Base-by-base conservation (phyloP, 495 filamentous ascomycete species). In the Massariosphaeria phaeospora region DNA sequence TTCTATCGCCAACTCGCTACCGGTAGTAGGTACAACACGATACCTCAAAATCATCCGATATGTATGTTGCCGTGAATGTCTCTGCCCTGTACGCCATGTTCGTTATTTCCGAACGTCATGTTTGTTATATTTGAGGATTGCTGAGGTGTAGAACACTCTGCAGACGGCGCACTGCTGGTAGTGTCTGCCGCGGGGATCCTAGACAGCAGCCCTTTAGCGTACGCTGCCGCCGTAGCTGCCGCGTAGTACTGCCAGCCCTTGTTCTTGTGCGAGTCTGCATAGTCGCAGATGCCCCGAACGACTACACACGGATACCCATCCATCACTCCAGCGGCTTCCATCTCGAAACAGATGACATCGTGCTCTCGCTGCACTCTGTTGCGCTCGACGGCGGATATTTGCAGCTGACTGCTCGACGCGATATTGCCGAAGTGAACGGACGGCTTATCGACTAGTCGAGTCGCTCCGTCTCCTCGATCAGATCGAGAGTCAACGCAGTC, bases 331-430 rank as follows among this genome's bases (percentile, higher is more conserved):
- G 51, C 51, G 34, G 40, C 51, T 38, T 54, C 51, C 51, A 54
- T 54, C 39, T 57, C 54, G 36, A 57, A 49, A 30, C 54, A 57
- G 33, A 50, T 43, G 17, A 26, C 44, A 6, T 50, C 46, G 35
- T 39, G 52, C 24, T 56, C 44, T 56, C 31, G 26, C 18, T 47
- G 49, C 18, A 52, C n/a, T 34, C 39, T 42, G 39, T 52, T 52
- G 33, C 49, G 36, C 18, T 52, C 27, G 3, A 21, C 12, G 18
- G 52, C 52, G 18, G 52, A 56, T 40, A 56, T 48, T 18, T 56
- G 52, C 11, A 56, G 30, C 34, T 56, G 52, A 33, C 48, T 56
- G 44, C 52, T 56, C 10, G 52, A 56, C 17, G 43, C 52, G 20
- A 56, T 48, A 18, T 56, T 56, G 52, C 52, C 43, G 26, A 39